Base-by-base conservation (phyloP, 352 stramenopile genomes). In the Phytophthora crassamura region DNA sequence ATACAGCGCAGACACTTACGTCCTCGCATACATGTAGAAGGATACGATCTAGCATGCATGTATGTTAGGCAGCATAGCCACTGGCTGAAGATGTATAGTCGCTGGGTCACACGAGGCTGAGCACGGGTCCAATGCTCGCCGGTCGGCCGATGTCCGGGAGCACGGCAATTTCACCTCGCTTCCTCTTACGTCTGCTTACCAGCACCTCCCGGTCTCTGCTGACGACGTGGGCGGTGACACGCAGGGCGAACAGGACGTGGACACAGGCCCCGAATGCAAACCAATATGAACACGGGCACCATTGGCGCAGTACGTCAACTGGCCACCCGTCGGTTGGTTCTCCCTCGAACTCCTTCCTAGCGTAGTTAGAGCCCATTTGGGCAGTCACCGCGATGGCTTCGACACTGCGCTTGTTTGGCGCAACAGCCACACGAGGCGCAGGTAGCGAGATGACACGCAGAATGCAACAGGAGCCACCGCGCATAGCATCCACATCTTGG, bases 131-230 rank as follows among this genome's bases (percentile, higher is more conserved):
- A 51, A 50, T 42, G 2, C 5, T 41, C 6, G 25, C 14, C 33
- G 48, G 48, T 6, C 48, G 48, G 18, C 48, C 48, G 11, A 43
- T 4, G 32, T 32, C 28, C 7, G 25, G n/a, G 30, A 59, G 40
- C 3, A 43, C 22, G 22, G 22, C 52, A 5, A 59, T 36, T 20
- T 51, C 52, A 5, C 39, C 18, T 32, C 40, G 39, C 14, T 59
- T 59, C 8, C 30, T 42, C 18, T 25, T 25, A 3, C 22, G 22
- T 25, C 32, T 41, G 30, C 52, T 49, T 10, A 51, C 34, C 14
- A 45, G 6, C n/a, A 59, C 28, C 4, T 59, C 52, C 12, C 52
- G 34, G 7, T 30, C 52, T 7, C 38, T 59, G 38, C 51, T 59
- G 51, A 50, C 38, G 8, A 59, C 39, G 25, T 59, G 39, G 20